These are phyloP conservation scores for Pichia sp. DNA, from an alignment of 1,139 yeast genomes.

Conservation along the genomic window DNA sequence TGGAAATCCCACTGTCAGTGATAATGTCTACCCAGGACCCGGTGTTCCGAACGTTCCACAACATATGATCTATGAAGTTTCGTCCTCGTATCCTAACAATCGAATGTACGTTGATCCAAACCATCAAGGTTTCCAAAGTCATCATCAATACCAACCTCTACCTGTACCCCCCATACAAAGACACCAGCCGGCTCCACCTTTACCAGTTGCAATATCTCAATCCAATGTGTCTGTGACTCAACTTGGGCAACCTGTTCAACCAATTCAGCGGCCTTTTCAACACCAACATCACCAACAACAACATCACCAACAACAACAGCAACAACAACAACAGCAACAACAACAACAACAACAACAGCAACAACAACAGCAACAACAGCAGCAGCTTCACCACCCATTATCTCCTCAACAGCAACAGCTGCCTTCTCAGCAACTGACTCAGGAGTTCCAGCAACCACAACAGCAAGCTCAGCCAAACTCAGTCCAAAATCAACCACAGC, in stretches of 20 bases:
- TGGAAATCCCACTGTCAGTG: not conserved
- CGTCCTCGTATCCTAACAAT: not conserved
- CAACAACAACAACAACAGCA: not conserved
- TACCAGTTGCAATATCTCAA: too few species aligned
- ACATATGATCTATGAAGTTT: not conserved
- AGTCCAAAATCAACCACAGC: too few species aligned
- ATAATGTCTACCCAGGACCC: not conserved
- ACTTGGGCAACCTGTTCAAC: too few species aligned
- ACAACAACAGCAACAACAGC: not conserved
- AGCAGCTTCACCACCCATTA: slow-evolving; percentile 2
- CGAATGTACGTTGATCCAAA: not conserved
- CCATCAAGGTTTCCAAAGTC: slow-evolving; percentile 2
- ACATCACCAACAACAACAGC: slow-evolving; percentile 12
- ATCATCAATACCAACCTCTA: slow-evolving; percentile 10
- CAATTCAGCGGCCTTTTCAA: slow-evolving; percentile 1
- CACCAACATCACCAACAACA: slow-evolving; percentile 8
- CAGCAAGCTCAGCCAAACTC: not conserved
- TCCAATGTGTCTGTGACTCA: too few species aligned
- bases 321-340: slow-evolving; percentile 1
- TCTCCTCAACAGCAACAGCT: not conserved
- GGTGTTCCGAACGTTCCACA: not conserved
- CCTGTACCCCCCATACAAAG: too few species aligned
- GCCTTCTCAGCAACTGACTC: not conserved
- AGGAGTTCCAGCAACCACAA: slow-evolving; percentile 2
- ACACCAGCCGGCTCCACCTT: too few species aligned